A percentile compares a stretch with the other conserved stretches of the same genome.
These are phyloP conservation scores for Trametes elegans DNA, from an alignment of 768 basidiomycete genomes.

Conservation along the genomic window DNA sequence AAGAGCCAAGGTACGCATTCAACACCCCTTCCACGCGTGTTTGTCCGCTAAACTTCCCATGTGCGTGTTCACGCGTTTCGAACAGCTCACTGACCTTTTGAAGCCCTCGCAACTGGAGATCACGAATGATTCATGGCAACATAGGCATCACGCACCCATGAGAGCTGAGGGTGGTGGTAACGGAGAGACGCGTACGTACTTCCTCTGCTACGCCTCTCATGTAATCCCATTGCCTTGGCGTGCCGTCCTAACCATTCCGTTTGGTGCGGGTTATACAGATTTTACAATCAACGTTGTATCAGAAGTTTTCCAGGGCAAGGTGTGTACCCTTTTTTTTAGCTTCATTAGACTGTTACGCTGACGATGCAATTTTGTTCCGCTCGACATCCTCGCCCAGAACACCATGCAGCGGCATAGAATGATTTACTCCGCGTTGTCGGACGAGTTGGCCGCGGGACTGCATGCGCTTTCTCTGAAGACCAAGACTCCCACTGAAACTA, in stretches of 20 bases:
- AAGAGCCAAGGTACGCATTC: slow-evolving; percentile 47
- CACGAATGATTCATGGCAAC: slow-evolving; percentile 81
- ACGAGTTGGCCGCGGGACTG: slow-evolving; percentile 67
- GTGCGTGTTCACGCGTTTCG: slow-evolving; percentile 4
- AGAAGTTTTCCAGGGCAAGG: slow-evolving; percentile 71
- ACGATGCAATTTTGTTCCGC: slow-evolving; percentile 1
- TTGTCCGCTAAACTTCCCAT: neutral
- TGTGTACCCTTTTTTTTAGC: slow-evolving; percentile 27
- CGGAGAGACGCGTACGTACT: slow-evolving; percentile 77
- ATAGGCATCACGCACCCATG: slow-evolving; percentile 85
- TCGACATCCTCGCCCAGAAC: slow-evolving; percentile 39
- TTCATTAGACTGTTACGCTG: neutral
- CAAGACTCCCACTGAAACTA: slow-evolving; percentile 57
- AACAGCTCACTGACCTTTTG: slow-evolving; percentile 60
- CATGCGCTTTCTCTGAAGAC: slow-evolving; percentile 79
- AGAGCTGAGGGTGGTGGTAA: slow-evolving; percentile 60
- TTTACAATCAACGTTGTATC: slow-evolving; percentile 77
- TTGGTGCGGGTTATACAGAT: slow-evolving; percentile 43
- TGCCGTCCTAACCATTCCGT: neutral
- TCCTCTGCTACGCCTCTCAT: neutral
- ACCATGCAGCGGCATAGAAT: slow-evolving; percentile 82
- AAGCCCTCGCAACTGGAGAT: slow-evolving; percentile 63
- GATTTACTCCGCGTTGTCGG: slow-evolving; percentile 68
- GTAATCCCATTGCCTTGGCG: neutral
- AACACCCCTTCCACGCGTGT: neutral